phyloP scores from a whole-genome alignment of 78 protist species.

The Dictyostelium firmibasis region DNA sequence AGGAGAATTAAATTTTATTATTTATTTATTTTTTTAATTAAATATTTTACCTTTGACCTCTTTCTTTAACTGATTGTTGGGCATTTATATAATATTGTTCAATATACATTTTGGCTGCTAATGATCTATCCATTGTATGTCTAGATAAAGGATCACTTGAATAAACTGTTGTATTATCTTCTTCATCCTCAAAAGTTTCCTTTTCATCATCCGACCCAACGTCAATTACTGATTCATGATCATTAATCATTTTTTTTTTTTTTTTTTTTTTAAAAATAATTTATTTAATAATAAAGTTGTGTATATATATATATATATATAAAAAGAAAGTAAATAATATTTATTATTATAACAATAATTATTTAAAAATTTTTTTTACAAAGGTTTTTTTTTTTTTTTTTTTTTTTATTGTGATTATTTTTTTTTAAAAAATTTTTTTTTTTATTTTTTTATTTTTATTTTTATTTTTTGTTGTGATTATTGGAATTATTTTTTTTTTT shows the following conservation, averaged over 20 bases:
- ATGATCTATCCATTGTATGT: slow-evolving; percentile 67
- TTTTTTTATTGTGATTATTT: no score
- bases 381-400: background rate
- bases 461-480: no score
- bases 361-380: no score
- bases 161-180: slow-evolving; percentile 10
- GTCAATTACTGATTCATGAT: slow-evolving; percentile 26
- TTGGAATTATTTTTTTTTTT: no score
- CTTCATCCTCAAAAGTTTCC: slow-evolving; percentile 10
- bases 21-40: background rate
- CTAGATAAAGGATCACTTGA: slow-evolving; percentile 17
- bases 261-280: background rate
- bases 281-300: no score
- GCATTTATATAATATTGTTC: slow-evolving; percentile 66
- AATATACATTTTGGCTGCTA: slow-evolving; percentile 75
- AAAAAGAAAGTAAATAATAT: no score
- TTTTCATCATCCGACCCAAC: slow-evolving; percentile 34
- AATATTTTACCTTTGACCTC: slow-evolving; percentile 38
- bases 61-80: slow-evolving; percentile 48
- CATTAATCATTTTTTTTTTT: slow-evolving; percentile 5
- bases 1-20: no score
- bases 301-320: no score
- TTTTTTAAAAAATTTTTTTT: no score
- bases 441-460: no score
- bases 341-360: no score